Base-by-base conservation (phyloP, 371 early-diverging fungal genomes). In the Mortierella sp. region DNA sequence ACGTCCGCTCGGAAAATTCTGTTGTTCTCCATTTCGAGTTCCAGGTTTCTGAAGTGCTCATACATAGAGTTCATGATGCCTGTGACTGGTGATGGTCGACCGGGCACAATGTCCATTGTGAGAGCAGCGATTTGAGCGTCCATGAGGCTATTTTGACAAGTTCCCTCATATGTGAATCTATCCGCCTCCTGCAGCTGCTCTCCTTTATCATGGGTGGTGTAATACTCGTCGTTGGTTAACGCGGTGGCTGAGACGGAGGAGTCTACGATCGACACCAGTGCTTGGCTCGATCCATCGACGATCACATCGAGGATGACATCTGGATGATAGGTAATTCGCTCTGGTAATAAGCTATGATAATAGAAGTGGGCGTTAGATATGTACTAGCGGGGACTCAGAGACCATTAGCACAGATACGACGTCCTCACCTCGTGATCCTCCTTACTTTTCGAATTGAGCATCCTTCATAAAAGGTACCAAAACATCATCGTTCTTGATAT, bases 21-120 rank as follows among this genome's bases (percentile, higher is more conserved):
- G 35, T 68, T 68, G 10, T 68, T 68, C 32, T 54, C 35, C 40
- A 68, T 68, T 28, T 68, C 68, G 14, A 47, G 9, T 47, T 58
- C 18, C 20, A 68, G 24, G 5, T 47, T 24, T 10, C 61, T 24
- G 24, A 68, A 68, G 18, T 68, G 68, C 11, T 45, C 10, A 32
- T 47, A 24, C 60, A 68, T 68, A n/a, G 57, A 28, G 18, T 37
- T 30, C 20, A 49, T 68, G 54, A 69, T 69, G 28, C 24, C 47
- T 32, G n/a, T 12, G 35, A 20, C 35, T 26, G 9, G 35, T 9
- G 3, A 11, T 16, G 43, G n/a, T 45, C 16, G 43, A 24, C 22
- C 3, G 9, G 51, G n/a, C 18, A n/a, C n/a, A n/a, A 5, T 18
- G 18, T n/a, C 5, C n/a, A 9, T n/a, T n/a, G 20, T n/a, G n/a